Evolutionary conservation across 768 basidiomycete species (phyloP), one percentile per base, ranked within the genome.

Genomic region (Auricularia heimuer): DNA sequence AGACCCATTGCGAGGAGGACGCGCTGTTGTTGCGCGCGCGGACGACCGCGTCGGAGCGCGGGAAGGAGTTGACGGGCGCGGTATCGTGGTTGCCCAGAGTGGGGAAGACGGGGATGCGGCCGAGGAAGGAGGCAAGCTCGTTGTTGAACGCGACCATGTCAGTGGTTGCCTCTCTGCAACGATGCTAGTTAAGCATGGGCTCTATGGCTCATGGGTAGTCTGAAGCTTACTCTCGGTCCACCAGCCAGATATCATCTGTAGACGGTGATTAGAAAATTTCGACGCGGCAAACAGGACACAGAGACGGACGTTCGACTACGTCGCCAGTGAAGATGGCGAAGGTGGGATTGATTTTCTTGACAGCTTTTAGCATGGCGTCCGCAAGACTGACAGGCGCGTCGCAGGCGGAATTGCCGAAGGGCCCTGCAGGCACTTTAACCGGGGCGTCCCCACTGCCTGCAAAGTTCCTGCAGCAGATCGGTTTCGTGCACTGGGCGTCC

Each of bases 281-380:
- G 16, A 4, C 4, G 47, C 14, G 4, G 3, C 11, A 18, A 10
- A 18, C 47, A 14, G 16, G 24, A 18, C 2, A 56, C 61, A 39
- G 36, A 29, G 3, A 64, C 72, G 62, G 62, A 83, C 84, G 82
- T 73, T 86, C 85, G 3, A 86, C 79, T 4, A 86, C 82, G 69
- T 87, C 85, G 4, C 85, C 86, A 2, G 85, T 88, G 68, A 86
- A 87, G 39, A 88, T 80, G 3, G 82, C 78, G 70, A 85, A 85
- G 8, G 72, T 70, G 16, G 77, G 77, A 3, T 42, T 62, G 33
- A 42, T 64, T 51, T 67, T 33, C 44, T 80, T 73, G 11, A 82
- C 77, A 16, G 78, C 77, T 12, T 73, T 69, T 3, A 86, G 73
- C 81, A 85, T 80, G 45, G 80, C 82, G 18, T 81, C 77, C 0